Evolutionary conservation across 2,329 filamentous ascomycete genomes (phyloP), one percentile per base, ranked within the genome.

Genomic region (Scleromitrula shiraiana): DNA sequence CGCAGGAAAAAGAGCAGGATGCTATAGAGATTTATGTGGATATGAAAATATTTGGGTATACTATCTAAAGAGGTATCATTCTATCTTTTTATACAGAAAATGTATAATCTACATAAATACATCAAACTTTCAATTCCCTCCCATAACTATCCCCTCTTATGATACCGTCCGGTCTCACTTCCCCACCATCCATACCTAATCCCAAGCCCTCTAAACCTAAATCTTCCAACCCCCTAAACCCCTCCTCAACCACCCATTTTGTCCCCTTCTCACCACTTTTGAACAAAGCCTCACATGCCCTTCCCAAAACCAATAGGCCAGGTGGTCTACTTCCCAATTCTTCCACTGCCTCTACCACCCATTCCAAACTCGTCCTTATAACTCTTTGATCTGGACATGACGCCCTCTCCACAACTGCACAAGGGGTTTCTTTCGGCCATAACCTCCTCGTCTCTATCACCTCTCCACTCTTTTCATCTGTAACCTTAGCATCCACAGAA

Each of bases 321-420:
- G 93, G 93, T 12, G 93, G 93, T 29, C 91, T 73, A 56, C 85
- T 93, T 0, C 93, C 93, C 61, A 94, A 88, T 41, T 86, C 80
- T 64, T 96, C 89, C 38, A 98, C 82, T 0, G 93, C 93, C 44
- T 81, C 76, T 20, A 77, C 85, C 1, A 97, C 88, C 59, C 84
- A 76, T 57, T 82, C 76, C 20, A 98, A 68, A 1, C 88, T 95
- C 1, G 89, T 93, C 48, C 93, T 76, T 23, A 98, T 90, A 14
- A 98, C 87, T 41, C 91, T 76, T 69, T 98, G 93, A 63, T 98
- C 93, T 0, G 88, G 85, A 63, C 93, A 98, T 52, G 87, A 95
- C 5, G 93, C 93, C 29, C 93, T 77, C 68, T 98, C 93, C 47
- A 98, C 77, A 9, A 98, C 90, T 1, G 91, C 90, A 60, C 91